Evolutionary conservation across 768 basidiomycete species (phyloP).

Genomic region (Vararia minispora): DNA sequence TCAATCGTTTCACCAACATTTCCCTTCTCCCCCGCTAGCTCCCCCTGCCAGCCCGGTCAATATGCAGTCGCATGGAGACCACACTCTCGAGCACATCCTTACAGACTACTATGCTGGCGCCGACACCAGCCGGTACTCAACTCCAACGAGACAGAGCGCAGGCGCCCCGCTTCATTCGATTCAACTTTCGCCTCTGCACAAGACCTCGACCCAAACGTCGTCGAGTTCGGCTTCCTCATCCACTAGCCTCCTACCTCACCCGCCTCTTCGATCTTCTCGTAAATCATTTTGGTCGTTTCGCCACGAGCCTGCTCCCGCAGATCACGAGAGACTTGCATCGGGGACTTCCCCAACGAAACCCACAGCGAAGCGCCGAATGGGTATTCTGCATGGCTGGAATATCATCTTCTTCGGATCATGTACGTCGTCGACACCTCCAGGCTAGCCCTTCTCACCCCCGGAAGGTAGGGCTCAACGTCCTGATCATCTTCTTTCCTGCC

Average conservation of each 20-base stretch:
- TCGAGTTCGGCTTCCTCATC: neutral
- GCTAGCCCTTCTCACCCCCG: neutral
- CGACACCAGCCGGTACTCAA: slow-evolving; percentile 8
- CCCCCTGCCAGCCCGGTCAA: too few relatives aligned
- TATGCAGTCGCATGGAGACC: too few relatives aligned
- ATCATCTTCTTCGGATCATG: slow-evolving; percentile 46
- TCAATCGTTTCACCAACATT: too few relatives aligned
- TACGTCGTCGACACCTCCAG: slow-evolving; percentile 20
- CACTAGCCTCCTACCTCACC: neutral
- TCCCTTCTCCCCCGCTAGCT: too few relatives aligned
- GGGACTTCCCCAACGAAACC: slow-evolving; percentile 8
- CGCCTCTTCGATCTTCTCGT: neutral
- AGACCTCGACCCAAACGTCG: slow-evolving; percentile 5
- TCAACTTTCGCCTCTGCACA: slow-evolving; percentile 8
- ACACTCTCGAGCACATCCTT: slow-evolving; percentile 7
- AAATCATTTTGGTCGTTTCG: slow-evolving; percentile 8
- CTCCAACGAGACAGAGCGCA: slow-evolving; percentile 11
- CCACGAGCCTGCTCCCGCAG: slow-evolving; percentile 4
- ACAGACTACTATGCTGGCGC: slow-evolving; percentile 9
- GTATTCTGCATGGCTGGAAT: slow-evolving; percentile 38
- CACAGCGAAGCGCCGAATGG: slow-evolving; percentile 6
- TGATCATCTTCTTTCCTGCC: slow-evolving; percentile 54
- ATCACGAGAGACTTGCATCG: slow-evolving; percentile 10
- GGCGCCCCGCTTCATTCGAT: slow-evolving; percentile 9
- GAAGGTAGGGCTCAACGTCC: slow-evolving; percentile 53